These are phyloP conservation scores for Bacterosira constricta DNA, from an alignment of 108 stramenopile genomes.

Conservation along the genomic window DNA sequence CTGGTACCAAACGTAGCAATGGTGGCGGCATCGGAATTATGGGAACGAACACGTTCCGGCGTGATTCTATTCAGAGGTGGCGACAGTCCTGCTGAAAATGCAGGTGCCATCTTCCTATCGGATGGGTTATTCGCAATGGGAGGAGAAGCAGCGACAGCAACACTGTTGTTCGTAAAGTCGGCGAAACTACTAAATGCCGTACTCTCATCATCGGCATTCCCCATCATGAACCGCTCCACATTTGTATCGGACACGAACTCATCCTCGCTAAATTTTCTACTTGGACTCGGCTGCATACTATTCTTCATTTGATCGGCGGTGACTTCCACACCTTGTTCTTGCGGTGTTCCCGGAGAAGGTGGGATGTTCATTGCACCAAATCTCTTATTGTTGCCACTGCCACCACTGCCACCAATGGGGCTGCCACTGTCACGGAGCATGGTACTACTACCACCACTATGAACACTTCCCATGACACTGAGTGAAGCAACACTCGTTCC, in stretches of 20 bases:
- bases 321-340: conserved; percentile 38
- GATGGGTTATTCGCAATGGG: neutral
- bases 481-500: neutral
- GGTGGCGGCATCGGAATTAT: neutral
- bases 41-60: neutral
- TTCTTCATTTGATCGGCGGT: conserved; percentile 7
- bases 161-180: neutral
- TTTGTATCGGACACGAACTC: conserved; percentile 23
- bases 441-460: too few species aligned
- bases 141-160: neutral
- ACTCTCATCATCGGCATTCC: conserved; percentile 1
- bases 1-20: neutral
- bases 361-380: neutral
- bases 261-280: too few species aligned
- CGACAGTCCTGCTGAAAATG: too few species aligned
- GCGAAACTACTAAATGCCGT: conserved; percentile 13
- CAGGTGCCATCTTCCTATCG: too few species aligned
- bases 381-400: neutral
- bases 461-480: too few species aligned
- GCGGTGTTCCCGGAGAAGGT: neutral
- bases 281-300: too few species aligned
- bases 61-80: neutral
- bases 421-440: too few species aligned
- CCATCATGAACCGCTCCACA: conserved; percentile 8
- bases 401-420: too few species aligned